Evolutionary conservation across 495 filamentous ascomycete genomes (phyloP).

Genomic region (Cairneyella variabilis): DNA sequence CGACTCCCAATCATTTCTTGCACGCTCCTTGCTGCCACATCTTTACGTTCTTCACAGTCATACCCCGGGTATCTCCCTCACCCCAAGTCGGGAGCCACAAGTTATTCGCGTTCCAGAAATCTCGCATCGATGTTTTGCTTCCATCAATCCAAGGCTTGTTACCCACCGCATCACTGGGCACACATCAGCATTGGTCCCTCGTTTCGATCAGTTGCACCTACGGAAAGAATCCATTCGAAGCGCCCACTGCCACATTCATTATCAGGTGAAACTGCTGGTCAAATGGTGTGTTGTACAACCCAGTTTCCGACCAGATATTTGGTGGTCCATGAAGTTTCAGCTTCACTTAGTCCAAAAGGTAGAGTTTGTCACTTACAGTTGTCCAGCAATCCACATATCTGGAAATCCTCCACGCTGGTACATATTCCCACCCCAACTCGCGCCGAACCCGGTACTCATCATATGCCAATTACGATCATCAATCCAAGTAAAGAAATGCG

Average conservation of each 20-base stretch:
- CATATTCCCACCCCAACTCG: background rate
- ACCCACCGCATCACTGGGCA: slow-evolving; percentile 41
- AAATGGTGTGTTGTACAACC: slow-evolving; percentile 50
- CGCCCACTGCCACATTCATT: slow-evolving; percentile 63
- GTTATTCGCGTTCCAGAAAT: slow-evolving; percentile 33
- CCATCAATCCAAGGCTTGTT: slow-evolving; percentile 64
- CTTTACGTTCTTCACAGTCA: slow-evolving; percentile 58
- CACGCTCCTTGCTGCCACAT: slow-evolving; percentile 24
- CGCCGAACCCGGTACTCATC: slow-evolving; percentile 30
- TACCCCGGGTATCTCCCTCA: slow-evolving; percentile 37
- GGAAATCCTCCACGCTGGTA: background rate
- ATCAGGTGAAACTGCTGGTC: slow-evolving; percentile 65
- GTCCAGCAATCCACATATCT: background rate
- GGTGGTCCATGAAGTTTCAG: background rate
- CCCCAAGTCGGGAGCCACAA: slow-evolving; percentile 63
- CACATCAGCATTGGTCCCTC: background rate
- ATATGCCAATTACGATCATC: slow-evolving; percentile 36
- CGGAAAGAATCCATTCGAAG: slow-evolving; percentile 61
- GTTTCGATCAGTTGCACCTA: slow-evolving; percentile 5
- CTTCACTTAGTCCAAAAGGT: background rate
- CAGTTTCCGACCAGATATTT: background rate
- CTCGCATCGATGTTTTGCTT: slow-evolving; percentile 38
- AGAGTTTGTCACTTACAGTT: background rate
- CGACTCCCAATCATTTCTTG: background rate
- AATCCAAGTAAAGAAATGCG: slow-evolving; percentile 65